Conservation (phyloP, 345 rosid species). For the Moringa oleifera region DNA sequence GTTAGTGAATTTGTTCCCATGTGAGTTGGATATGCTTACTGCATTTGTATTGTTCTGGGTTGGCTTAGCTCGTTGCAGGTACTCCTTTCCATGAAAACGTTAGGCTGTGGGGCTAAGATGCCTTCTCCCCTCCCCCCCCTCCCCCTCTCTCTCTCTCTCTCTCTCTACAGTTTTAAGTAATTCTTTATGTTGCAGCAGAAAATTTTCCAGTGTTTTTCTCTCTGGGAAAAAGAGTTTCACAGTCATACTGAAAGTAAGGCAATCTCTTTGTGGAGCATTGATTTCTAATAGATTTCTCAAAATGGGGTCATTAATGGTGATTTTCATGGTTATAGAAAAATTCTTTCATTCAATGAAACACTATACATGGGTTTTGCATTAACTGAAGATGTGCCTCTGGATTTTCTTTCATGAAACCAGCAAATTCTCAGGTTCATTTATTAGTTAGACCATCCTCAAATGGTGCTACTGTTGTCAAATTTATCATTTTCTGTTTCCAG, state of each 20-base stretch:
- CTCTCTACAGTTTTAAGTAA: background rate
- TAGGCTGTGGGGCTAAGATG: constrained; percentile 16
- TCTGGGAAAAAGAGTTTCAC: background rate
- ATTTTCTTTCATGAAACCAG: constrained; percentile 43
- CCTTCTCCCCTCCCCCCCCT: constrained; percentile 16
- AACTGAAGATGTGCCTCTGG: constrained; percentile 33
- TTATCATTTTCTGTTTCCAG: background rate
- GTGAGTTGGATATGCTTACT: constrained; percentile 33
- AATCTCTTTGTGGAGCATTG: background rate
- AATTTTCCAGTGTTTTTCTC: too few species aligned
- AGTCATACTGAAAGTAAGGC: background rate
- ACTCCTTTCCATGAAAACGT: constrained; percentile 33
- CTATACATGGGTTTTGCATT: constrained; percentile 40
- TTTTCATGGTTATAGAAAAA: constrained; percentile 28
- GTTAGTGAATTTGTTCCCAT: constrained; percentile 39
- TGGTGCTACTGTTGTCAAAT: background rate
- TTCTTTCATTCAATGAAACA: constrained; percentile 21
- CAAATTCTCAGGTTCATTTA: constrained; percentile 25
- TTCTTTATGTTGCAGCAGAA: too few species aligned
- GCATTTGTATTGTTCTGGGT: constrained; percentile 37
- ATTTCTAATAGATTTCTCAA: too few species aligned
- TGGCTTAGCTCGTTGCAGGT: constrained; percentile 26
- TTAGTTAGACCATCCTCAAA: constrained; percentile 4
- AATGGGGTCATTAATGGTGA: constrained; percentile 3
- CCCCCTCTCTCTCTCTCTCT: constrained; percentile 20